Percentiles rank a stretch among this genome's conserved stretches.
phyloP scores from a whole-genome alignment of 2,329 filamentous ascomycete genomes.

The Cercospora sojina region DNA sequence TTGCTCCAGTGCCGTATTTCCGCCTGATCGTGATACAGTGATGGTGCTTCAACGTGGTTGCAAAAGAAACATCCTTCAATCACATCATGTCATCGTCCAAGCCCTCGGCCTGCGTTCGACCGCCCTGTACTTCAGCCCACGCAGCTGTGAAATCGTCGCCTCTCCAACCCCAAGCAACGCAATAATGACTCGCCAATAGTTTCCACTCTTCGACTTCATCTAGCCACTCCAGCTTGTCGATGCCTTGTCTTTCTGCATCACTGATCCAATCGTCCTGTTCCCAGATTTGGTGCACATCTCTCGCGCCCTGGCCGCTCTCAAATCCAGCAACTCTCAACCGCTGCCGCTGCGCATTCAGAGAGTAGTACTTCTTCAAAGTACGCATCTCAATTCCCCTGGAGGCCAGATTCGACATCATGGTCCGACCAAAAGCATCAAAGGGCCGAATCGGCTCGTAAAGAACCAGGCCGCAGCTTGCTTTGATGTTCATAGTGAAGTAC shows the following conservation, averaged over 20 bases:
- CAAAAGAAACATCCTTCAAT: not conserved
- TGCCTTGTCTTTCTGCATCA: slow-evolving; percentile 70
- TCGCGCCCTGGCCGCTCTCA: slow-evolving; percentile 53
- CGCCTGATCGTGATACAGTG: not conserved
- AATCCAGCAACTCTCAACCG: slow-evolving; percentile 70
- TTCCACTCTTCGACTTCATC: slow-evolving; percentile 96
- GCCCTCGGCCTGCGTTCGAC: slow-evolving; percentile 19
- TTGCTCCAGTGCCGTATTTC: not conserved
- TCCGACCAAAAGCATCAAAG: slow-evolving; percentile 80
- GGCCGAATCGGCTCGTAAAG: slow-evolving; percentile 89
- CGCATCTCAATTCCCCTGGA: slow-evolving; percentile 80
- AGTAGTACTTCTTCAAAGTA: slow-evolving; percentile 71
- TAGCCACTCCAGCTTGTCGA: slow-evolving; percentile 78
- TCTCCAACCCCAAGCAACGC: slow-evolving; percentile 84
- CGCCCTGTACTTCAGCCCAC: slow-evolving; percentile 29
- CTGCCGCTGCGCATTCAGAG: slow-evolving; percentile 64
- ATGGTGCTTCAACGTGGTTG: not conserved
- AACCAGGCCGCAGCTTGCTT: slow-evolving; percentile 59
- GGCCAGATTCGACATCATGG: slow-evolving; percentile 88
- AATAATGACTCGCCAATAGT: slow-evolving; percentile 82
- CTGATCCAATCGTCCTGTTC: slow-evolving; percentile 67
- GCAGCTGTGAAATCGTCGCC: slow-evolving; percentile 36
- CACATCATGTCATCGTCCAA: slow-evolving; percentile 24
- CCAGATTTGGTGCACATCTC: slow-evolving; percentile 66
- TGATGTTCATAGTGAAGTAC: slow-evolving; percentile 38